Base-by-base conservation (phyloP, 2,329 filamentous ascomycete species). In the Orbilia javanica region DNA sequence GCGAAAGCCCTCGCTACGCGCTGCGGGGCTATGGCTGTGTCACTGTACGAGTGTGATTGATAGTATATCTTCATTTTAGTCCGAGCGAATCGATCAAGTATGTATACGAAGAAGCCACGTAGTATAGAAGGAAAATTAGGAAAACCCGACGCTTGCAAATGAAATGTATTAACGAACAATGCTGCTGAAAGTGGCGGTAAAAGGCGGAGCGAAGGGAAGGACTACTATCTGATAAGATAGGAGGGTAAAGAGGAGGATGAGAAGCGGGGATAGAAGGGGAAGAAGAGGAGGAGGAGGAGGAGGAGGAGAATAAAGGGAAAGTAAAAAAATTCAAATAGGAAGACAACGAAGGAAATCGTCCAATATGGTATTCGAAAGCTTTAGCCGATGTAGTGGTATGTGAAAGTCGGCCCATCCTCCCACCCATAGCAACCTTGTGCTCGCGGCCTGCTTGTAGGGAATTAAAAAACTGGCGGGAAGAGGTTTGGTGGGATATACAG, bases 71-170 rank as follows among this genome's bases (percentile, higher is more conserved):
- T 42, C 69, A 57, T 57, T 73, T 60, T 48, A 36, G 39, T 67
- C 64, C 53, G 31, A 52, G 31, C 55, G 55, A 60, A 60, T 60
- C 34, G 55, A 42, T 25, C 31, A 68, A 64, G 27, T 52, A 68
- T 39, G 50, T 63, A 60, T 50, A 48, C 52, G 57, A 55, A 53
- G 50, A 25, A 48, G 27, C 57, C 50, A n/a, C 27, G 13, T 22
- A 50, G 10, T 25, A 25, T 25, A 10, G 20, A 50, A 50, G 46
- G 46, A 50, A 50, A 64, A 44, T 22, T 36, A 36, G 20, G 52
- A 29, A 34, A 67, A 69, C 62, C 42, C 46, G 62, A 68, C 65
- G 65, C 71, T 75, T 68, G 71, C 65, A 69, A 68, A 75, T 75
- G 65, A 64, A 75, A 67, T 53, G 29, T 65, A 53, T 60, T 44